A percentile compares a stretch with the other conserved stretches of the same genome.
phyloP scores from a whole-genome alignment of 2,329 filamentous ascomycete species.

The Botryosphaeria dothidea region DNA sequence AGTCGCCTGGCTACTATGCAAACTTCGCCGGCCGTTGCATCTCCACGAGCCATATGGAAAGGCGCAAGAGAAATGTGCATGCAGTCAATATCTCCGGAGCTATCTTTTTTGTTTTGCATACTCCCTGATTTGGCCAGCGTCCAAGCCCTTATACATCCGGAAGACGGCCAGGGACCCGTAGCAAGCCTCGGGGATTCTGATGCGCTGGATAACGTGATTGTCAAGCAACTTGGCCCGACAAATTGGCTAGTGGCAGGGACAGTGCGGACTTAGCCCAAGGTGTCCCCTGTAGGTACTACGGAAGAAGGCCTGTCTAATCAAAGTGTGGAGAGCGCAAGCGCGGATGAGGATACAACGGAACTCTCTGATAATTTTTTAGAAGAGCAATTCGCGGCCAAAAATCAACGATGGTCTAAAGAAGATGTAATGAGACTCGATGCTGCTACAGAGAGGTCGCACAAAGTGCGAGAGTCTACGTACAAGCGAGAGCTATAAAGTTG shows the following conservation, averaged over 20 bases:
- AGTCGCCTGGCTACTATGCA: not conserved
- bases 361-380: not conserved
- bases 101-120: not conserved
- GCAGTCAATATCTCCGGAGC: not conserved
- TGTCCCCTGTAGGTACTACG: not conserved
- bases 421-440: too few species aligned
- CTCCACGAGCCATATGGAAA: not conserved
- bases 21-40: not conserved
- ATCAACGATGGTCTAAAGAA: not conserved
- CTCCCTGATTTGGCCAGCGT: not conserved
- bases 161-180: not conserved
- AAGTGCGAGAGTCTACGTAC: too few species aligned
- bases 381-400: not conserved
- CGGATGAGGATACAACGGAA: not conserved
- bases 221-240: not conserved
- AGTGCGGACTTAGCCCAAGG: not conserved
- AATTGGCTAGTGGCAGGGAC: not conserved
- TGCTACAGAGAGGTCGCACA: too few species aligned
- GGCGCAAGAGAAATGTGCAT: not conserved
- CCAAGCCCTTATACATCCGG: not conserved
- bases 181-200: not conserved
- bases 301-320: not conserved
- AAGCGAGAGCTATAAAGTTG: too few species aligned
- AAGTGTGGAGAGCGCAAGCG: not conserved
- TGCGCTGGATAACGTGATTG: not conserved